Evolutionary conservation across 2,329 filamentous ascomycete species (phyloP).

Genomic region (Erysiphe neolycopersici): DNA sequence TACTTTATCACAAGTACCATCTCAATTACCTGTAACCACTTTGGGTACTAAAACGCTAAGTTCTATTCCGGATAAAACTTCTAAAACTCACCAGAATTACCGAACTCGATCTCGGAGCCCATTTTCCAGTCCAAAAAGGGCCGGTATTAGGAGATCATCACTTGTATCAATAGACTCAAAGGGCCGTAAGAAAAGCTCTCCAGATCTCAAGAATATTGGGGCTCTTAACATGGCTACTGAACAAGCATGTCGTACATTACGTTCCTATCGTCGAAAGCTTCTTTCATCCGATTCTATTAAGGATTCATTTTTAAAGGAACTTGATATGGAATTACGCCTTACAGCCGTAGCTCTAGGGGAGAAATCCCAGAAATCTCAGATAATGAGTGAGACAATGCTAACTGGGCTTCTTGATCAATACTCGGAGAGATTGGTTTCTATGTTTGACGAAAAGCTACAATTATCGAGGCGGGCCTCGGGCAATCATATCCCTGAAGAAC

Average conservation of each 20-base stretch:
- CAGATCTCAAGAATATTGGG: slow-evolving; percentile 20
- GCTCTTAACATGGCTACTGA: slow-evolving; percentile 36
- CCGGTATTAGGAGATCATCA: slow-evolving; percentile 23
- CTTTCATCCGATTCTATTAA: slow-evolving; percentile 26
- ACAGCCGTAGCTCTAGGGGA: slow-evolving; percentile 28
- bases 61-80: slow-evolving; percentile 10
- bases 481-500: no score
- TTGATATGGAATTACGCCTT: slow-evolving; percentile 36
- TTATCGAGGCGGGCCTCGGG: slow-evolving; percentile 12
- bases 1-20: slow-evolving; percentile 22
- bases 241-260: slow-evolving; percentile 32
- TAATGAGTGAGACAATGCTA: slow-evolving; percentile 29
- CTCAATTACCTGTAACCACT: slow-evolving; percentile 4
- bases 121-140: slow-evolving; percentile 8
- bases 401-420: slow-evolving; percentile 47
- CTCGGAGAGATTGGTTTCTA: slow-evolving; percentile 40
- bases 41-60: slow-evolving; percentile 9
- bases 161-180: slow-evolving; percentile 18
- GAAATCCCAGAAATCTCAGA: slow-evolving; percentile 15
- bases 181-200: slow-evolving; percentile 23
- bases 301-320: slow-evolving; percentile 29
- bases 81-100: slow-evolving; percentile 3
- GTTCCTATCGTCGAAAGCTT: slow-evolving; percentile 36
- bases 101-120: slow-evolving; percentile 12
- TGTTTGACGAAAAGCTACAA: slow-evolving; percentile 46